Evolutionary conservation across 345 rosid species (phyloP), one percentile per base, ranked within the genome.

Genomic region (Brassica rapa): DNA sequence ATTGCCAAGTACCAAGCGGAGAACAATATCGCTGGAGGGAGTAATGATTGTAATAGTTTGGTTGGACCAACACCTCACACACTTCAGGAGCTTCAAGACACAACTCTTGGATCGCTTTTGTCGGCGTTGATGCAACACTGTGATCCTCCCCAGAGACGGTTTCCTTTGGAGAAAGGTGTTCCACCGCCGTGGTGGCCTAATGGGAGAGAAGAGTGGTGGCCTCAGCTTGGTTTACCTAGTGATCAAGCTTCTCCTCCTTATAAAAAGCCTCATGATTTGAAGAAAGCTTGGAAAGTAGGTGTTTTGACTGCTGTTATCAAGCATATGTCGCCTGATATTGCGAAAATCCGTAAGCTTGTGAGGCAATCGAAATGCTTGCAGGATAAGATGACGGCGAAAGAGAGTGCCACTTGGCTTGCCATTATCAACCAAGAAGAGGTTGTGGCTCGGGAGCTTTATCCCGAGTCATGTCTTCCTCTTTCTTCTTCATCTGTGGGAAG

Each of bases 321-420:
- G 84, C 94, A 91, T 81, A 86, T 91, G 88, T 86, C 87, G 4
- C 97, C 97, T 27, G 89, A 91, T 71, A 88, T 91, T 15, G 87
- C 89, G 10, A 89, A 87, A 80, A 88, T 91, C 23, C 84, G 89
- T 76, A 89, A 86, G 86, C 97, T 91, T 77, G 97, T 91, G 25
- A 87, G 93, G 32, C 97, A 91, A 65, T 89, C 94, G 2, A 91
- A 91, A 51, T 91, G 97, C 79, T 82, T 91, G 79, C 94, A 91
- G 85, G 97, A 91, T 73, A 91, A 91, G 81, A 91, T 91, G 97
- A 91, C 97, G 1, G 97, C 94, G 30, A 91, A 91, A 83, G 97
- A 91, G 83, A 89, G 91, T 12, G 92, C 93, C 21, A 91, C 91
- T 39, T 91, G 97, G 97, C 81, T 88, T 63, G 89, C 90, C 0